Evolutionary conservation across 768 basidiomycete species (phyloP), one percentile per base, ranked within the genome.

Genomic region (Podaxis sp.): DNA sequence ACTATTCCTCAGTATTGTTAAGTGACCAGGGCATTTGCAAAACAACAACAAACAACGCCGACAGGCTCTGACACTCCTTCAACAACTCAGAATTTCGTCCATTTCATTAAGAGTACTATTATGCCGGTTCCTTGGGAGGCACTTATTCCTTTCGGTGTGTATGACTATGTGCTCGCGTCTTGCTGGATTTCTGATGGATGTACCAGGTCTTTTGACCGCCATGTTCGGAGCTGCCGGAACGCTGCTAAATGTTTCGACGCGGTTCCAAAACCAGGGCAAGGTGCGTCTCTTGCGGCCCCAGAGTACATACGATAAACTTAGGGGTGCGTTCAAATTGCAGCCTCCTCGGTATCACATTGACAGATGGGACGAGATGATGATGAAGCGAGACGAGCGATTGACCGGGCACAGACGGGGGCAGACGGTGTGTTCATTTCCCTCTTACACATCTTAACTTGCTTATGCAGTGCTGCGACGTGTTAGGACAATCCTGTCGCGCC

Each of bases 111-210:
- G 29, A 29, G 55, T 47, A 64, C 58, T 73, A 81, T 66, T 68
- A 96, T 96, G 96, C 96, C 96, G 60, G 89, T 97, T 68, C 96
- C 95, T 67, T 98, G 92, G 90, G 95, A 98, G 80, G 94, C 96
- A 56, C 84, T 98, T 68, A 92, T 98, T 80, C 96, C 96, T 52
- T 95, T 96, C 71, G 96, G 96, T 95, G 64, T 46, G 71, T 63
- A 65, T 55, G n/a, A 22, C 7, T 55, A 4, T 25, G 19, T 24
- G 22, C 3, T 19, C 40, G 56, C 19, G 41, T 37, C 51, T 8
- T 46, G 2, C 53, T 22, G 43, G 6, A 29, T 17, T 9, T 29
- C 8, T 2, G 19, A 25, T 43, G 19, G 8, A 22, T 29, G 60
- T 22, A 55, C 19, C 63, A 96, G 93, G 87, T 76, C 86, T 96